Conservation (phyloP, 2,329 filamentous ascomycete species). For the Calonectria montana region DNA sequence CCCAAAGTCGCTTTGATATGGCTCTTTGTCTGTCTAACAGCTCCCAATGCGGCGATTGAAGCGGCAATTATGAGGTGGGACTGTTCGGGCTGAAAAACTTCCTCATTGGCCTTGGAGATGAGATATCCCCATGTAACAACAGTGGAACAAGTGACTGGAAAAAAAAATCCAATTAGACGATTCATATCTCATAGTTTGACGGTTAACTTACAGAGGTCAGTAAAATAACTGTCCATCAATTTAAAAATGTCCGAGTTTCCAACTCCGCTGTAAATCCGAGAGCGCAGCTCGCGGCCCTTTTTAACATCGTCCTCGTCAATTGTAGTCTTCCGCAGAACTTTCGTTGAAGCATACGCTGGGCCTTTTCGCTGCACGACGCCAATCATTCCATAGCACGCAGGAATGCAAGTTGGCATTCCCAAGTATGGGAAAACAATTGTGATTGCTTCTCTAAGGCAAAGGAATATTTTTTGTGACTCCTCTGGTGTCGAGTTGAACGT, state of each 20-base stretch:
- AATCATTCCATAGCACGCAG: conserved; percentile 35
- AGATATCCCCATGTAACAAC: conserved; percentile 23
- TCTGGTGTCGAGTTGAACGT: conserved; percentile 21
- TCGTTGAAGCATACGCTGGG: conserved; percentile 23
- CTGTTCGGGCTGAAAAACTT: neutral
- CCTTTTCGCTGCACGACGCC: conserved; percentile 31
- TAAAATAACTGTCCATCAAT: conserved; percentile 31
- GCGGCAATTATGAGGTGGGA: neutral
- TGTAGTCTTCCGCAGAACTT: conserved; percentile 20
- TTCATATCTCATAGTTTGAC: neutral
- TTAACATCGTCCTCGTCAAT: conserved; percentile 26
- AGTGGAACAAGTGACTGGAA: conserved; percentile 25
- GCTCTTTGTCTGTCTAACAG: neutral
- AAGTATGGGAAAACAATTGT: conserved; percentile 30
- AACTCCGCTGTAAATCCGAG: conserved; percentile 28
- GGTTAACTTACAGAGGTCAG: conserved; percentile 24
- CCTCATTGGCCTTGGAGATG: conserved; percentile 4
- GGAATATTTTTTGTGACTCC: conserved; percentile 20
- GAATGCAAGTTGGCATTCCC: conserved; percentile 32
- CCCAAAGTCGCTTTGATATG: conserved; percentile 11
- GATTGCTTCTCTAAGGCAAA: conserved; percentile 26
- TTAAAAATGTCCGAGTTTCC: conserved; percentile 30
- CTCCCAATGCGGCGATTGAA: neutral
- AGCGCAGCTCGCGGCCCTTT: conserved; percentile 16
- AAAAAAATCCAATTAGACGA: neutral